A percentile compares a stretch with the other conserved stretches of the same genome.
Conservation (phyloP, 176 grass and related monocot species). For the Cenchrus fungigraminus region DNA sequence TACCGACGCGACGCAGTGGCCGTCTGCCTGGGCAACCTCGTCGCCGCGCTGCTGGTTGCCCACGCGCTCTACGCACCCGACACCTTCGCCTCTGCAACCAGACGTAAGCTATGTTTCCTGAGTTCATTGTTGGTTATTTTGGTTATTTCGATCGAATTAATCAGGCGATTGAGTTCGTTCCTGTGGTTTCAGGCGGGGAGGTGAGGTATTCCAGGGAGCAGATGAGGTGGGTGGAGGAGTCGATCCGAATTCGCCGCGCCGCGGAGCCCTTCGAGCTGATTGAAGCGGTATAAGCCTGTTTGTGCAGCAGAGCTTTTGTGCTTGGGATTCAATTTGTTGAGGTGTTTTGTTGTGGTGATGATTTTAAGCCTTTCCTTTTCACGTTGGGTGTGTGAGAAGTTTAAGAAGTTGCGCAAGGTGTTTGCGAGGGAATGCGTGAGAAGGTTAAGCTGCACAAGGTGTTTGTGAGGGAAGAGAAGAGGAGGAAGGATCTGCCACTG, state of each 20-base stretch:
- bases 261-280: constrained; percentile 65
- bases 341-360: not conserved
- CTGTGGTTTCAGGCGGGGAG: constrained; percentile 11
- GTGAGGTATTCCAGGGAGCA: constrained; percentile 56
- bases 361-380: constrained; percentile 13
- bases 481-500: too few species aligned
- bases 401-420: constrained; percentile 56
- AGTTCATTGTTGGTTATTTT: not conserved
- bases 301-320: constrained; percentile 3
- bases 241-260: constrained; percentile 65
- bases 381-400: constrained; percentile 40
- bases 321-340: not conserved
- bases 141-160: constrained; percentile 1
- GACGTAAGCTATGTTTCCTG: constrained; percentile 24
- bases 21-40: constrained; percentile 68
- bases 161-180: not conserved
- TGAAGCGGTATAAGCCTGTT: constrained; percentile 47
- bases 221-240: constrained; percentile 67
- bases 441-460: too few species aligned
- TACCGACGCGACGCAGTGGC: constrained; percentile 56
- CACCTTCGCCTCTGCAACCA: constrained; percentile 1
- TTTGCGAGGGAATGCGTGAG: constrained; percentile 34
- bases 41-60: constrained; percentile 66
- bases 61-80: constrained; percentile 54
- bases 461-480: too few species aligned